Evolutionary conservation across 371 early-diverging fungal genomes (phyloP).

Genomic region (Mucor indicus): DNA sequence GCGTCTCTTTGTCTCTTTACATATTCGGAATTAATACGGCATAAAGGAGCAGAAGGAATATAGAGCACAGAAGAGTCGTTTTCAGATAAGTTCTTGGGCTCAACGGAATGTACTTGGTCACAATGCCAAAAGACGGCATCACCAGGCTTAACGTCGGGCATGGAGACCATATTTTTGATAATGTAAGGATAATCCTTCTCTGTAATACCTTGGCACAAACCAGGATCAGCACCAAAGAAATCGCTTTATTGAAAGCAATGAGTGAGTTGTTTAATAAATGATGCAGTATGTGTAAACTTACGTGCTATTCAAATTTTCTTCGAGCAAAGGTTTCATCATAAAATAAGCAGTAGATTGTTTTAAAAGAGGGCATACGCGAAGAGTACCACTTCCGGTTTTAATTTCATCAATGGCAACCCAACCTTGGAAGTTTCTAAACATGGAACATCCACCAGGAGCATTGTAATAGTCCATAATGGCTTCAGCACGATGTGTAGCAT

Average conservation of each 20-base stretch:
- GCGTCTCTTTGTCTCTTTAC: conserved; percentile 22
- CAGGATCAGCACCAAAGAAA: conserved; percentile 37
- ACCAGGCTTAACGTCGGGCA: conserved; percentile 33
- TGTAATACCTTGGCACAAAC: conserved; percentile 31
- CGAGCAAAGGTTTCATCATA: conserved; percentile 38
- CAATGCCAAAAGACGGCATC: conserved; percentile 46
- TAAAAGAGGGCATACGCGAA: conserved; percentile 38
- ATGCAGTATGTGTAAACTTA: conserved; percentile 6
- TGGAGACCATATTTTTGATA: conserved; percentile 31
- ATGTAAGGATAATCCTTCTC: conserved; percentile 31
- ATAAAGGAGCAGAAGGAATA: conserved; percentile 37
- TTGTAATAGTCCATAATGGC: conserved; percentile 40
- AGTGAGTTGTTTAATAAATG: too few species aligned
- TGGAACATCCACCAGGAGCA: conserved; percentile 34
- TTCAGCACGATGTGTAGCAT: conserved; percentile 38
- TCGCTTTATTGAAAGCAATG: conserved; percentile 9
- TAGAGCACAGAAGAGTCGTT: conserved; percentile 39
- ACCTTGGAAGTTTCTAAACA: conserved; percentile 44
- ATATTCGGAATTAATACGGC: conserved; percentile 29
- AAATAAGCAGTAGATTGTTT: conserved; percentile 38
- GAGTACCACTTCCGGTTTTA: conserved; percentile 29
- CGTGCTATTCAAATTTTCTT: conserved; percentile 24
- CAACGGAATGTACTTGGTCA: conserved; percentile 41
- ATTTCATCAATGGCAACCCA: conserved; percentile 41
- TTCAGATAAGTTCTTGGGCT: conserved; percentile 23